A percentile compares a stretch with the other conserved stretches of the same genome.
These are phyloP conservation scores for Sarcomyxa edulis DNA, from an alignment of 768 basidiomycete species.

Conservation along the genomic window DNA sequence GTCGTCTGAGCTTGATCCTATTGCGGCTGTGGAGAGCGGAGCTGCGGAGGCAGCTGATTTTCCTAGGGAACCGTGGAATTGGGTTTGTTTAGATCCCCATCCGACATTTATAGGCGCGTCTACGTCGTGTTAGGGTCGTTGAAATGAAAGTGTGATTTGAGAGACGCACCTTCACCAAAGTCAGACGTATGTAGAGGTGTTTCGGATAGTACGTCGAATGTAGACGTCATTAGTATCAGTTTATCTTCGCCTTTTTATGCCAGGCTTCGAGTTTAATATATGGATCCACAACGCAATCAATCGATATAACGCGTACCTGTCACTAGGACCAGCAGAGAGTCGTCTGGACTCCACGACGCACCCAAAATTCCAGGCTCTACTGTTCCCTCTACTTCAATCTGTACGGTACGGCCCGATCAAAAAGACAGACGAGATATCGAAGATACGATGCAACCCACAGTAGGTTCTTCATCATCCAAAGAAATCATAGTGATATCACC, in stretches of 20 bases:
- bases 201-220: slow-evolving; percentile 87
- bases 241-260: slow-evolving; percentile 60
- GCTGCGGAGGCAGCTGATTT: slow-evolving; percentile 71
- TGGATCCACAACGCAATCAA: no score
- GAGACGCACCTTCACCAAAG: slow-evolving; percentile 74
- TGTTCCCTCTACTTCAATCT: slow-evolving; percentile 82
- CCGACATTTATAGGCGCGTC: slow-evolving; percentile 93
- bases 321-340: slow-evolving; percentile 74
- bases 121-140: slow-evolving; percentile 24
- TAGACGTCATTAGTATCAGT: slow-evolving; percentile 82
- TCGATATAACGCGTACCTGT: slow-evolving; percentile 50
- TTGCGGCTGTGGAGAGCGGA: slow-evolving; percentile 23
- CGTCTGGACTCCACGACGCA: slow-evolving; percentile 90
- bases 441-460: slow-evolving; percentile 31
- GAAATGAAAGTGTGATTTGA: not conserved
- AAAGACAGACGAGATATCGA: slow-evolving; percentile 9
- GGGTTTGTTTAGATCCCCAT: slow-evolving; percentile 96
- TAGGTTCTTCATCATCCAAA: slow-evolving; percentile 41
- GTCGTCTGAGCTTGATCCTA: slow-evolving; percentile 65
- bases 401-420: slow-evolving; percentile 10
- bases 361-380: slow-evolving; percentile 81
- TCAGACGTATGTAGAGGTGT: slow-evolving; percentile 62
- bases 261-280: not conserved
- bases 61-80: slow-evolving; percentile 94
- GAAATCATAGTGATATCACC: slow-evolving; percentile 80